Conservation (phyloP, 495 filamentous ascomycete genomes). For the Penicillium alfredii region DNA sequence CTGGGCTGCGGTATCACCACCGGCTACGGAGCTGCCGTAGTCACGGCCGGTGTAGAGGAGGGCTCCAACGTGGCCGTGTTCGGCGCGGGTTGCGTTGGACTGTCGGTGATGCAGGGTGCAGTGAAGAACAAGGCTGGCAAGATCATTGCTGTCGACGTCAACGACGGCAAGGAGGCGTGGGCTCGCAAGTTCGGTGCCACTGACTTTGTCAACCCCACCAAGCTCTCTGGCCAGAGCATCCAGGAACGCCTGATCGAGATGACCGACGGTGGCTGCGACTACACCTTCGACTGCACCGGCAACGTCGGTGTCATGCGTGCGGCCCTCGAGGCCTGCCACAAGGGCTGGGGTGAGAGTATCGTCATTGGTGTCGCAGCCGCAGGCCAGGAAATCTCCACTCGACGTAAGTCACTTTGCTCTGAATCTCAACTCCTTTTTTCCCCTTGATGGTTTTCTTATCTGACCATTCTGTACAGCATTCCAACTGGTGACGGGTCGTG, state of each 20-base stretch:
- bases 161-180: slow-evolving; percentile 89
- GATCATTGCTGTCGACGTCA: slow-evolving; percentile 96
- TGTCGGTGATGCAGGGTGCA: slow-evolving; percentile 91
- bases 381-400: slow-evolving; percentile 91
- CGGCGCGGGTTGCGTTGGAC: slow-evolving; percentile 90
- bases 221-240: slow-evolving; percentile 68
- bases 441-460: no score
- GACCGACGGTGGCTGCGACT: slow-evolving; percentile 98
- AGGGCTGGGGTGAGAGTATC: slow-evolving; percentile 98
- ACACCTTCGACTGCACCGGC: slow-evolving; percentile 98
- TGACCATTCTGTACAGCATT: slow-evolving; percentile 60
- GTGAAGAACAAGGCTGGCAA: slow-evolving; percentile 78
- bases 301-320: slow-evolving; percentile 95
- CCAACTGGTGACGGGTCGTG: slow-evolving; percentile 94
- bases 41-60: slow-evolving; percentile 85
- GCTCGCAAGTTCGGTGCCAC: slow-evolving; percentile 90
- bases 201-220: slow-evolving; percentile 90
- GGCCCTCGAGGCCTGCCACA: slow-evolving; percentile 96
- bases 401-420: slow-evolving; percentile 60
- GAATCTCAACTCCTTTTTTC: no score
- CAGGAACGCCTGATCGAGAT: slow-evolving; percentile 91
- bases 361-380: slow-evolving; percentile 97
- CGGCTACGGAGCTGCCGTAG: slow-evolving; percentile 91
- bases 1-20: slow-evolving; percentile 98
- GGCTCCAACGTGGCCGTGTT: slow-evolving; percentile 91